A percentile compares a stretch with the other conserved stretches of the same genome.
These are phyloP conservation scores for Salix dunnii DNA, from an alignment of 345 rosid genomes.

Conservation along the genomic window DNA sequence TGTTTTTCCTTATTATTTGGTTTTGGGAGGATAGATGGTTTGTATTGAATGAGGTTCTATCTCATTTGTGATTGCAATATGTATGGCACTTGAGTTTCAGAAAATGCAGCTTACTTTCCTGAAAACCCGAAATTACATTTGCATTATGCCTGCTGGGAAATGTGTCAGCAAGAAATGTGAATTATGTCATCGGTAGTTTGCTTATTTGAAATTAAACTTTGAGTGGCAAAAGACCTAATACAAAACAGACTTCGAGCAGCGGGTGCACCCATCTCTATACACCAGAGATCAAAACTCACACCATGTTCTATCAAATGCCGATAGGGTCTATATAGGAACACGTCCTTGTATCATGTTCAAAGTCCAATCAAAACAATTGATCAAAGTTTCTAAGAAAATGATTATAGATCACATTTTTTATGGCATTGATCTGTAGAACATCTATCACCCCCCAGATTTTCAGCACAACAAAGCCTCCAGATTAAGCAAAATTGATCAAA, in stretches of 20 bases:
- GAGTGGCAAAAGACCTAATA: neutral
- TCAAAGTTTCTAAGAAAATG: neutral
- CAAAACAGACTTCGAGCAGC: neutral
- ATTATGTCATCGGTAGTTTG: neutral
- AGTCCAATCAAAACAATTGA: neutral
- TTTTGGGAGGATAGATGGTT: neutral
- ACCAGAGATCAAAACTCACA: neutral
- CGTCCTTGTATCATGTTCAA: neutral
- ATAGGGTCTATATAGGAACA: neutral
- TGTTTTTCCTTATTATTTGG: neutral
- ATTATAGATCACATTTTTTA: neutral
- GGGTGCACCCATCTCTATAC: neutral
- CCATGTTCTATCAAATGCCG: neutral
- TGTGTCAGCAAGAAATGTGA: neutral
- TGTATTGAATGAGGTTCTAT: neutral
- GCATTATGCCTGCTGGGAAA: neutral
- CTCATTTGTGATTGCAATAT: neutral
- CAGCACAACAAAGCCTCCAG: neutral
- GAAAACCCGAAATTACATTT: neutral
- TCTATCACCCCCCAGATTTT: neutral
- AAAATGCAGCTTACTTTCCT: neutral
- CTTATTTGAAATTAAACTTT: neutral
- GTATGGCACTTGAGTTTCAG: neutral
- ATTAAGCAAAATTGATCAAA: conserved; percentile 14
- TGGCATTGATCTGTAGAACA: neutral